These are phyloP conservation scores for Tetracladium maxilliforme DNA, from an alignment of 2,329 filamentous ascomycete species.

Conservation along the genomic window DNA sequence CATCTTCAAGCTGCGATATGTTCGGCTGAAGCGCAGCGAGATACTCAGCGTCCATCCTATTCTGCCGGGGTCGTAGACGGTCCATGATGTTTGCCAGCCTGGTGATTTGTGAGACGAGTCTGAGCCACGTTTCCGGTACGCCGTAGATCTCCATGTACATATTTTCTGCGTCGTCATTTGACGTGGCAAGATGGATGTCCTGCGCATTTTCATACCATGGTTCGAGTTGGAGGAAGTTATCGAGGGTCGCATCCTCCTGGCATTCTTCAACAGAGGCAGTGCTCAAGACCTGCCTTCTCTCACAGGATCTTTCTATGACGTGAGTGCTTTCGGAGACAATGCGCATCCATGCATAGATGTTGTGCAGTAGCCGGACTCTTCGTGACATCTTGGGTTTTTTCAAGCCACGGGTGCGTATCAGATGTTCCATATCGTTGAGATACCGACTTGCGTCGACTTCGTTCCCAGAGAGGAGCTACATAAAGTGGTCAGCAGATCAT, in stretches of 20 bases:
- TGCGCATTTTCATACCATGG: constrained; percentile 18
- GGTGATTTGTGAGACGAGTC: constrained; percentile 25
- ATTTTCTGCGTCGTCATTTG: constrained; percentile 13
- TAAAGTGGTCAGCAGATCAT: background rate
- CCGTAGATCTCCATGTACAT: constrained; percentile 24
- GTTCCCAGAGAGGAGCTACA: constrained; percentile 3
- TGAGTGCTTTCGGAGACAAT: constrained; percentile 20
- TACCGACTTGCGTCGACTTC: constrained; percentile 17
- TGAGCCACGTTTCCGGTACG: constrained; percentile 25
- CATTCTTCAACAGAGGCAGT: constrained; percentile 4
- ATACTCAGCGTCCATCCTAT: constrained; percentile 2
- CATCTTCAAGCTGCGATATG: constrained; percentile 1
- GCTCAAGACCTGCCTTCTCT: constrained; percentile 13
- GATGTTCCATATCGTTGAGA: constrained; percentile 19
- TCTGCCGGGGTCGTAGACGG: constrained; percentile 4
- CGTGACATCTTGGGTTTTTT: constrained; percentile 19
- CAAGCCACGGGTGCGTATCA: constrained; percentile 18
- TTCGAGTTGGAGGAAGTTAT: constrained; percentile 22
- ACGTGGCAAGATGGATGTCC: constrained; percentile 21
- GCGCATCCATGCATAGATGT: constrained; percentile 21
- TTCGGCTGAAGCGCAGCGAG: constrained; percentile 4
- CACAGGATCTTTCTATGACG: constrained; percentile 6
- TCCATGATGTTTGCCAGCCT: constrained; percentile 21
- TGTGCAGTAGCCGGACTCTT: constrained; percentile 21
- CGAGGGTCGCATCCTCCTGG: constrained; percentile 15